Conservation (phyloP, 1,284 basidiomycete species). For the Pyrrhoderma lamaoense region DNA sequence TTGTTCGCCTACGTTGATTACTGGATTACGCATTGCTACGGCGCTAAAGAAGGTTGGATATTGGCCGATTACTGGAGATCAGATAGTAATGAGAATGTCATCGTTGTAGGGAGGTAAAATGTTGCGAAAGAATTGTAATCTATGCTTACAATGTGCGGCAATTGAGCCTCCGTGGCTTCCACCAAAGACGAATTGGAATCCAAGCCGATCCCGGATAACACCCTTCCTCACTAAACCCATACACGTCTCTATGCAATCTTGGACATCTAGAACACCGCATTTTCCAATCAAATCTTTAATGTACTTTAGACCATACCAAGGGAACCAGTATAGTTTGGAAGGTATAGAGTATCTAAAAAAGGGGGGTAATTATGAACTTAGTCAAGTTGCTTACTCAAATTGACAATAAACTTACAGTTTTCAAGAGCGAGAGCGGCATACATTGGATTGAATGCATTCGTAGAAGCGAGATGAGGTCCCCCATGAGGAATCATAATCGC, state of each 20-base stretch:
- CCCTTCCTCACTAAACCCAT: slow-evolving; percentile 43
- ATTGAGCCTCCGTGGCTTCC: slow-evolving; percentile 75
- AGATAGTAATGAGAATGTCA: slow-evolving; percentile 6
- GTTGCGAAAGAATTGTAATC: neutral
- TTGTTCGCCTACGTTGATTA: slow-evolving; percentile 48
- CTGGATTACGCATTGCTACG: slow-evolving; percentile 61
- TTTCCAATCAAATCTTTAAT: slow-evolving; percentile 42
- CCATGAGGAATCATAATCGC: slow-evolving; percentile 58
- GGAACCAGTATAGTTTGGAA: slow-evolving; percentile 68
- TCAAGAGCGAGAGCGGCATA: slow-evolving; percentile 44
- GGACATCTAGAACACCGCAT: slow-evolving; percentile 61
- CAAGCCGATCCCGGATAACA: slow-evolving; percentile 37
- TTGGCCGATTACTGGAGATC: slow-evolving; percentile 49
- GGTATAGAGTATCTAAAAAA: slow-evolving; percentile 45
- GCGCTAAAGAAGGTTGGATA: slow-evolving; percentile 56
- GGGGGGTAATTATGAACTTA: no score
- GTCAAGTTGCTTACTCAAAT: neutral
- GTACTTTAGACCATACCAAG: slow-evolving; percentile 44
- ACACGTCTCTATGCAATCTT: slow-evolving; percentile 52
- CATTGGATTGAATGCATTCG: slow-evolving; percentile 41
- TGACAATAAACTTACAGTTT: slow-evolving; percentile 42
- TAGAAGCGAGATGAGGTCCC: slow-evolving; percentile 51
- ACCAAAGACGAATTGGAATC: slow-evolving; percentile 51
- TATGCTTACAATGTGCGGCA: slow-evolving; percentile 46
- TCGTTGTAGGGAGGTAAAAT: neutral